These are phyloP conservation scores for Plantago lanceolata DNA, from an alignment of 305 asterid species.

Conservation along the genomic window DNA sequence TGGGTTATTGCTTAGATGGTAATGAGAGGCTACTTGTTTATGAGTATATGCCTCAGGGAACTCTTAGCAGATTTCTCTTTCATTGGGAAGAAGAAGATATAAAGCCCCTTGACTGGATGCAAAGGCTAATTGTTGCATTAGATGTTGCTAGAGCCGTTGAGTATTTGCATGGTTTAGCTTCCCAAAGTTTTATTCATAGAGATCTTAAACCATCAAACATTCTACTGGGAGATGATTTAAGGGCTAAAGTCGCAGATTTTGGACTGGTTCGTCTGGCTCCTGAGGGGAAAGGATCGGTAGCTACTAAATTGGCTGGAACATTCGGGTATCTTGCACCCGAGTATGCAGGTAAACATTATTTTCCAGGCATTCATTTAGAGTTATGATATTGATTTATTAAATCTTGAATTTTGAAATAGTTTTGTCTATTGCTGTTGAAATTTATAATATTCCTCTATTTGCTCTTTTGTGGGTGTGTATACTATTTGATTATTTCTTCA, in stretches of 20 bases:
- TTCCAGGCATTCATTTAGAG: not conserved
- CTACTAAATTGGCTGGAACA: slow-evolving; percentile 86
- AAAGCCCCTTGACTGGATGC: slow-evolving; percentile 86
- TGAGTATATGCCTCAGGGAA: slow-evolving; percentile 95
- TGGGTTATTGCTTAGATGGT: slow-evolving; percentile 83
- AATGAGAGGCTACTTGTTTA: slow-evolving; percentile 81
- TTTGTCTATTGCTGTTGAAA: not conserved
- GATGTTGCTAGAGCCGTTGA: slow-evolving; percentile 98
- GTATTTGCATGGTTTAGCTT: slow-evolving; percentile 86
- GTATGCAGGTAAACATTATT: slow-evolving; percentile 65
- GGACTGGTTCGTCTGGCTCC: slow-evolving; percentile 96
- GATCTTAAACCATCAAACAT: slow-evolving; percentile 94
- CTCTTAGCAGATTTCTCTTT: slow-evolving; percentile 74
- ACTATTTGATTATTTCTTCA: slow-evolving; percentile 1
- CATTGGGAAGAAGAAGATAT: slow-evolving; percentile 77
- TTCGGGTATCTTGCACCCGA: slow-evolving; percentile 96
- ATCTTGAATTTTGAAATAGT: not conserved
- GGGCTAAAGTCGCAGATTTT: slow-evolving; percentile 93
- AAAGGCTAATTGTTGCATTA: slow-evolving; percentile 66
- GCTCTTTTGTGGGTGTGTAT: not conserved
- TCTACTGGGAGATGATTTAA: slow-evolving; percentile 91
- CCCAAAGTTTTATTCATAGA: slow-evolving; percentile 88
- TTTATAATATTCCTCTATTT: not conserved
- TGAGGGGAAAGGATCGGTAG: slow-evolving; percentile 81
- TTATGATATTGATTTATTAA: not conserved